Base-by-base conservation (phyloP, 257 asterid species). In the Nicotiana otophora region DNA sequence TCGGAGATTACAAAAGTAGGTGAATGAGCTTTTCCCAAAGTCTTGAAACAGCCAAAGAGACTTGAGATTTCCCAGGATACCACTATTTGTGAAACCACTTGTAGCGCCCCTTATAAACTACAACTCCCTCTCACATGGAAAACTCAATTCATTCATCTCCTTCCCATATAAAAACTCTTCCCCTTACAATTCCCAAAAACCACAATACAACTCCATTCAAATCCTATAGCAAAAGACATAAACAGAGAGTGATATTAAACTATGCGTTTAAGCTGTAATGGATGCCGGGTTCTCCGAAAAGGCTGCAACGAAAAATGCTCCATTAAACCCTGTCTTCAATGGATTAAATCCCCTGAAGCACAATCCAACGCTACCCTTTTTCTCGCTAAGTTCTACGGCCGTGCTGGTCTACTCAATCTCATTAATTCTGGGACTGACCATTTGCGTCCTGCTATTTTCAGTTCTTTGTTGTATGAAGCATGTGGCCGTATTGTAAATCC, bases 181-280 rank as follows among this genome's bases (percentile, higher is more conserved):
- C 54, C 10, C 3, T 10, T 12, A 0, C 26, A 7, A 15, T 12
- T 33, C 60, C 81, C 3, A 1, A 63, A 54, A 26, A n/a, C 30
- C 34, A 77, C 7, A 33, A 0, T 4, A 74, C 8, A 5, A 12
- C 39, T 57, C 5, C 11, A 23, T 2, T 7, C 20, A 39, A 39
- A 39, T 39, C 51, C 48, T 6, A 39, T 42, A 42, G 11, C 0
- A 2, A 8, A 5, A 36, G 42, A 0, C 7, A 34, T 39, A 39
- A 39, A 7, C 48, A 7, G 48, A 39, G 10, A 39, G 48, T 34
- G 39, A 5, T 42, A 42, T 9, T 16, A 4, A 23, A 63, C 53
- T 70, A 85, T 87, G 88, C 84, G 91, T 80, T 79, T 88, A 88
- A 88, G 91, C 74, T 88, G 91, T 78, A 88, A 88, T 70, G 91